phyloP scores from a whole-genome alignment of 768 basidiomycete genomes.

The Suillus subluteus region DNA sequence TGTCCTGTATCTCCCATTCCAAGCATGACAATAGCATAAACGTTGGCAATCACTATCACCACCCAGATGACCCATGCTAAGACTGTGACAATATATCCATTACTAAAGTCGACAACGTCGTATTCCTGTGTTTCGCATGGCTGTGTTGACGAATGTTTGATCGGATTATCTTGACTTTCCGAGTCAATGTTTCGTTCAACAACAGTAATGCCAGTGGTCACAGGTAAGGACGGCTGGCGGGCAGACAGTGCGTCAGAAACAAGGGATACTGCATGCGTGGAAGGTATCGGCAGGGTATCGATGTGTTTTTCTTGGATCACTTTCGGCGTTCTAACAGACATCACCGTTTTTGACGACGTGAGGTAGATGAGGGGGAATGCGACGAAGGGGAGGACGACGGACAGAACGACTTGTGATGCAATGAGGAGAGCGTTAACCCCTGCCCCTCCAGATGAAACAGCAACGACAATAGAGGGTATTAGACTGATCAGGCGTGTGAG shows the following conservation, averaged over 20 bases:
- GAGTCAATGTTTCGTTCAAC: not conserved
- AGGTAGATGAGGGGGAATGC: constrained; percentile 46
- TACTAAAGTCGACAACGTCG: constrained; percentile 45
- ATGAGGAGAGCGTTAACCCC: constrained; percentile 53
- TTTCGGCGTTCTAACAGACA: constrained; percentile 19
- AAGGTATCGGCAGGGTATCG: not conserved
- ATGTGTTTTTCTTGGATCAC: not conserved
- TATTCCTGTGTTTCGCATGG: constrained; percentile 18
- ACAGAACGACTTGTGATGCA: constrained; percentile 50
- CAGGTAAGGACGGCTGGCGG: not conserved
- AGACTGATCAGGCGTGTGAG: constrained; percentile 49
- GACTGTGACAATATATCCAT: constrained; percentile 38
- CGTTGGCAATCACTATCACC: constrained; percentile 53
- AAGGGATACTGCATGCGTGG: not conserved
- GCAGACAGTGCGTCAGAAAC: constrained; percentile 20
- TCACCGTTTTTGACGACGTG: constrained; percentile 39
- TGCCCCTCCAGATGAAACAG: constrained; percentile 43
- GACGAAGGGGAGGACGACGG: constrained; percentile 50
- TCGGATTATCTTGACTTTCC: not conserved
- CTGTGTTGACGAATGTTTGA: constrained; percentile 11
- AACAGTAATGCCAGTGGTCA: not conserved
- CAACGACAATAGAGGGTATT: constrained; percentile 47
- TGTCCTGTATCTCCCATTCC: constrained; percentile 28
- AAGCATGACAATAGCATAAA: constrained; percentile 54
- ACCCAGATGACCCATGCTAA: constrained; percentile 51